phyloP scores from a whole-genome alignment of 306 rosid genomes.

The Vicia villosa region DNA sequence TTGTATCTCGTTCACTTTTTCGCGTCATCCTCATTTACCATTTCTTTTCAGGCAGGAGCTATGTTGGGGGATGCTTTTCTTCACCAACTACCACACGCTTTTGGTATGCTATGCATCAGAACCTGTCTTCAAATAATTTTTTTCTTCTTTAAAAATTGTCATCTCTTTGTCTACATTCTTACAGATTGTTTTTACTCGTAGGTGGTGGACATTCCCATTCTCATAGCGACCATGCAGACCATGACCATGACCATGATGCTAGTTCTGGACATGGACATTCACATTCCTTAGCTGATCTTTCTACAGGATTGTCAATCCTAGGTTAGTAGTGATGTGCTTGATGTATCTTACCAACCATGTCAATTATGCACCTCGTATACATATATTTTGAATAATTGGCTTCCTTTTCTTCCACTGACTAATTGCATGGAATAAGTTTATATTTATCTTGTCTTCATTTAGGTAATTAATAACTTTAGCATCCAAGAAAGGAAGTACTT shows the following conservation, averaged over 20 bases:
- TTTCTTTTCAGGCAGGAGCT: slow-evolving; percentile 85
- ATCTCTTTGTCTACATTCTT: slow-evolving; percentile 1
- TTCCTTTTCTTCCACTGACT: slow-evolving; percentile 21
- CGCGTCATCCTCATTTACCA: slow-evolving; percentile 28
- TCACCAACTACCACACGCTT: slow-evolving; percentile 97
- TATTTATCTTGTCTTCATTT: slow-evolving; percentile 11
- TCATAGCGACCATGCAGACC: slow-evolving; percentile 56
- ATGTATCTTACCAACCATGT: slow-evolving; percentile 19
- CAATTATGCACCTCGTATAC: slow-evolving; percentile 30
- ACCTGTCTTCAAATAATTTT: slow-evolving; percentile 5
- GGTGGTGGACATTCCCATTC: slow-evolving; percentile 76
- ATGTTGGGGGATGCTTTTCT: slow-evolving; percentile 99
- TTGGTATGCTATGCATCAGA: slow-evolving; percentile 62
- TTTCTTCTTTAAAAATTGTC: background rate
- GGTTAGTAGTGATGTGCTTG: slow-evolving; percentile 57
- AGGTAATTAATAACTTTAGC: slow-evolving; percentile 17
- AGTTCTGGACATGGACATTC: slow-evolving; percentile 63
- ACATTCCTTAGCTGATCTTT: slow-evolving; percentile 87
- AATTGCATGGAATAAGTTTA: slow-evolving; percentile 26
- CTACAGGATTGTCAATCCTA: slow-evolving; percentile 78
- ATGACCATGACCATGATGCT: slow-evolving; percentile 57
- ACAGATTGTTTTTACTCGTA: slow-evolving; percentile 41
- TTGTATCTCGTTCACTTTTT: slow-evolving; percentile 27
- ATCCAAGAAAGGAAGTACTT: background rate
- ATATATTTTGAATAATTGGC: slow-evolving; percentile 22